Conservation (phyloP, 116 monocot genomes). For the Phalaenopsis hybrid region DNA sequence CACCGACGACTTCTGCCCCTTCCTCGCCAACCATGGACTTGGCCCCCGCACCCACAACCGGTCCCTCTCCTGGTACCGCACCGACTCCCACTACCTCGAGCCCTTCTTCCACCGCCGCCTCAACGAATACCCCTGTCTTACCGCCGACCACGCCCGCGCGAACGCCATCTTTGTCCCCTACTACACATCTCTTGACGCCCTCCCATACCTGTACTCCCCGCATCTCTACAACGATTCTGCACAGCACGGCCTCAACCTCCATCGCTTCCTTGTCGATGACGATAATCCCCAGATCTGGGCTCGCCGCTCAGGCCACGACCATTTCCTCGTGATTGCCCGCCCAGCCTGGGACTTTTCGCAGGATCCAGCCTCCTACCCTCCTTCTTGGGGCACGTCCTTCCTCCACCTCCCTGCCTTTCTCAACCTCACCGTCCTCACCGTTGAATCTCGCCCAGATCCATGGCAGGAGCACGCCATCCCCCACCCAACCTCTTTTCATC, state of each 20-base stretch:
- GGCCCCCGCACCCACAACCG: conserved; percentile 27
- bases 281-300: conserved; percentile 34
- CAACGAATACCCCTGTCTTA: conserved; percentile 20
- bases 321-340: conserved; percentile 58
- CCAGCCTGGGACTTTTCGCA: conserved; percentile 86
- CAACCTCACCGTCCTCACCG: conserved; percentile 60
- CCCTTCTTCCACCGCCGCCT: conserved; percentile 13
- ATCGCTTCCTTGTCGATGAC: conserved; percentile 35
- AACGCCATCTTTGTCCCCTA: conserved; percentile 13
- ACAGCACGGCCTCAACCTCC: conserved; percentile 41
- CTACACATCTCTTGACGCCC: conserved; percentile 12
- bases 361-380: conserved; percentile 30
- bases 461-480: conserved; percentile 95
- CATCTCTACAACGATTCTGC: conserved; percentile 9
- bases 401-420: conserved; percentile 42
- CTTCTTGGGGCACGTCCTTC: conserved; percentile 68
- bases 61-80: conserved; percentile 22
- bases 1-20: conserved; percentile 12
- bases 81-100: conserved; percentile 12
- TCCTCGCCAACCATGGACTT: conserved; percentile 20
- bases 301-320: conserved; percentile 52
- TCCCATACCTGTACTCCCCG: conserved; percentile 10
- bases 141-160: conserved; percentile 1
- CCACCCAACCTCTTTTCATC: conserved; percentile 75
- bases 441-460: conserved; percentile 57